Evolutionary conservation across 2,329 filamentous ascomycete genomes (phyloP), one percentile per base, ranked within the genome.

Genomic region (Exophiala bonariae): DNA sequence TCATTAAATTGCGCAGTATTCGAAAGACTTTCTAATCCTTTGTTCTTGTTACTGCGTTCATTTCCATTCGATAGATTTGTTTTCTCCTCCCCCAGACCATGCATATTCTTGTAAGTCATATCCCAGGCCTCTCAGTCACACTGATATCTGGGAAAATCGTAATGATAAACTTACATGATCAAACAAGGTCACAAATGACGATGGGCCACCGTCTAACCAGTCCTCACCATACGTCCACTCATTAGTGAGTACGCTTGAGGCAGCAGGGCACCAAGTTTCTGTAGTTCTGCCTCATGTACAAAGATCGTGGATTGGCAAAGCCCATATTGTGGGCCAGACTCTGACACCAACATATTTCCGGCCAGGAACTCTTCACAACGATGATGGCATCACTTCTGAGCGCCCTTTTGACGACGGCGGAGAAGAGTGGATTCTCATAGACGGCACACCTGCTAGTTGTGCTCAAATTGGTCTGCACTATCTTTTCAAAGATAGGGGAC

Each of bases 271-370:
- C 69, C 78, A 74, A n/a, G 89, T 97, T 51, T 95, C 89, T 6
- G 91, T 99, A 40, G 86, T 93, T 55, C 81, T 99, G 11, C 93
- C 93, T 2, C 82, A 96, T 66, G 85, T 85, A 5, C 93, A 99
- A 71, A 84, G 92, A 54, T 96, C 90, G 47, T 99, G 93, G 93
- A 97, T 99, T 62, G 91, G 91, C 60, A 99, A 99, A 75, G 93
- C 93, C 2, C 93, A 97, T 69, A 87, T 97, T 63, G 90, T 97
- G 61, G 91, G 91, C 47, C 86, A 92, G 66, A 87, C 87, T 8
- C 81, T 95, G 52, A 89, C 85, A 65, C 90, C 90, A 7, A 78
- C 81, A 20, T 96, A 95, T 74, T 96, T 90, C 73, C 86, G 86
- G 1, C 82, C 82, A 0, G 78, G 77, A 10, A 79, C 78, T 2